Evolutionary conservation across 2,329 filamentous ascomycete species (phyloP).

Genomic region (Decorospora gaudefroyi): DNA sequence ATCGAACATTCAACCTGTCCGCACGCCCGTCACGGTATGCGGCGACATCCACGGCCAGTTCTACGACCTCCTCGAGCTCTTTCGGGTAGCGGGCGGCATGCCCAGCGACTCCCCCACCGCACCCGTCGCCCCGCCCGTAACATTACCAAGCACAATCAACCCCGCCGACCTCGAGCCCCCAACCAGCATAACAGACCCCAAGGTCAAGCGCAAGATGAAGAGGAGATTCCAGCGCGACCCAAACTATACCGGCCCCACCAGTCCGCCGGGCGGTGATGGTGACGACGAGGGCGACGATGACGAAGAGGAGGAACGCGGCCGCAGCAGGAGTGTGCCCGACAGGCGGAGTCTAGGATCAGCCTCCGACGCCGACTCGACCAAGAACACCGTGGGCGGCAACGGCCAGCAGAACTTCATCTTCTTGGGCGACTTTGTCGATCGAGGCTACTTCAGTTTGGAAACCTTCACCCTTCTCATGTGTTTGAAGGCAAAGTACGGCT

Average conservation of each 20-base stretch:
- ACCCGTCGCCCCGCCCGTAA: constrained; percentile 69
- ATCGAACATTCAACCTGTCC: constrained; percentile 98
- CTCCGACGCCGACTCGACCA: constrained; percentile 47
- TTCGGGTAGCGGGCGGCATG: constrained; percentile 95
- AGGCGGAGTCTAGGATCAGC: constrained; percentile 50
- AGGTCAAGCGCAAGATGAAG: constrained; percentile 82
- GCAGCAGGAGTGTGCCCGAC: constrained; percentile 51
- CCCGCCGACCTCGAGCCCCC: constrained; percentile 93
- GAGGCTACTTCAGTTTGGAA: constrained; percentile 74
- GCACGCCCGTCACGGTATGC: constrained; percentile 93
- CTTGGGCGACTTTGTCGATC: constrained; percentile 71
- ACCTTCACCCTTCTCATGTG: constrained; percentile 74
- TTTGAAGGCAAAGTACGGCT: constrained; percentile 68
- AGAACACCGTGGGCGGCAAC: constrained; percentile 53
- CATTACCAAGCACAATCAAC: constrained; percentile 70
- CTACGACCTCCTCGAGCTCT: constrained; percentile 95
- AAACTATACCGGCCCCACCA: constrained; percentile 59
- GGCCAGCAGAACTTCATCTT: constrained; percentile 73
- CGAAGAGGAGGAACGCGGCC: constrained; percentile 55
- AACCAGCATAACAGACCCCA: constrained; percentile 83
- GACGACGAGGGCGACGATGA: constrained; percentile 53
- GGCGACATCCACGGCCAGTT: constrained; percentile 99
- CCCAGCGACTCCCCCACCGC: constrained; percentile 69
- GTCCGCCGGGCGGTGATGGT: constrained; percentile 56
- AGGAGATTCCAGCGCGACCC: constrained; percentile 55